Base-by-base conservation (phyloP, 352 stramenopile species). In the Phytophthora sojae region DNA sequence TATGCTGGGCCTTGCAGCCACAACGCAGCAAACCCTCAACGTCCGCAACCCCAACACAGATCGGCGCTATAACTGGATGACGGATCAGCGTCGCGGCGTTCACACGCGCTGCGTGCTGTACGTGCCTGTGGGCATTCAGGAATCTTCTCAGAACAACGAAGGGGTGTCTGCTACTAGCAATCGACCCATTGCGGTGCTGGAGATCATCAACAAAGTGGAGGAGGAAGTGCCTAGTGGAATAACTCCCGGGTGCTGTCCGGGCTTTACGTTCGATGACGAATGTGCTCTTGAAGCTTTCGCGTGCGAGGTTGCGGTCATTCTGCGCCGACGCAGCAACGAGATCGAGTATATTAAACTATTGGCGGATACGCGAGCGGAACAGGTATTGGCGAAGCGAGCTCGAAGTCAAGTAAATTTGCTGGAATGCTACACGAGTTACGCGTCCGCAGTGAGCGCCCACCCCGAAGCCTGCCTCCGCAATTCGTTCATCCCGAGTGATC, bases 341-440 rank as follows among this genome's bases (percentile, higher is more conserved):
- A 95, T 96, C 37, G 82, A 94, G 53, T 95, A 97, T 71, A 93
- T 98, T 50, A 96, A 95, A 74, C 75, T 97, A 23, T 71, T 97
- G 30, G 85, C 86, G 1, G 91, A 95, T 44, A 95, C 89, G 2
- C 76, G 83, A 44, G 79, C 86, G 1, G 89, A 94, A 44, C 89
- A 93, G 53, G 80, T 94, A 25, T 57, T 93, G 51, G 86, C 84
- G 2, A 83, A 93, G 67, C 76, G 84, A 26, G 86, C 86, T 44
- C 87, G 83, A 42, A 91, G 83, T 30, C 85, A 94, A 64, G 88
- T 94, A 26, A 92, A 95, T 56, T 64, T 94, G 44, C 64, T 95
- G 25, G 83, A 96, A 51, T 86, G 75, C 21, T 95, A 92, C 50
- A 95, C 89, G 15, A 91, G 86, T 21, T 91, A 91, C 57, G 79